Evolutionary conservation across 192 early-diverging fungal species (phyloP).

Genomic region (Coemansia furcata): DNA sequence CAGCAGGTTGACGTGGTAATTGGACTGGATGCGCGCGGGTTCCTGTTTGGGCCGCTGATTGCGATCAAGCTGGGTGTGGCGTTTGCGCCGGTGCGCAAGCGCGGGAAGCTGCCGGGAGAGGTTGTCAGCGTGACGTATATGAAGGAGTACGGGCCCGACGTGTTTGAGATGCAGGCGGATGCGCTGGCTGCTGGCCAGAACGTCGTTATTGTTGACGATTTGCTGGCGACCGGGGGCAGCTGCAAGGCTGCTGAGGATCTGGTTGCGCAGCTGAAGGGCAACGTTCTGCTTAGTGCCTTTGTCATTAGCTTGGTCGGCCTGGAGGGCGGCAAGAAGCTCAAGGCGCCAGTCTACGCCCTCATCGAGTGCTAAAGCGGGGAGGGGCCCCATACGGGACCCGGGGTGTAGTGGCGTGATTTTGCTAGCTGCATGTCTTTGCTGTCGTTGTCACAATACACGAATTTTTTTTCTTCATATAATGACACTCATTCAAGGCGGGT

Average conservation of each 20-base stretch:
- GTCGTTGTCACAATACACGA: neutral
- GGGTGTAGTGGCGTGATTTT: neutral
- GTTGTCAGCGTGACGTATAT: slow-evolving; percentile 69
- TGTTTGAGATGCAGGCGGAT: slow-evolving; percentile 88
- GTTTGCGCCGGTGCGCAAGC: slow-evolving; percentile 95
- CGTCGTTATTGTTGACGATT: slow-evolving; percentile 93
- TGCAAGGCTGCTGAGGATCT: slow-evolving; percentile 84
- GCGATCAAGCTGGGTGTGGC: slow-evolving; percentile 82
- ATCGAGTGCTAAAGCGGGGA: slow-evolving; percentile 56
- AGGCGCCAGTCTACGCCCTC: slow-evolving; percentile 85
- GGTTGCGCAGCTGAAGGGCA: slow-evolving; percentile 69
- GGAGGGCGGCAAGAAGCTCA: slow-evolving; percentile 74
- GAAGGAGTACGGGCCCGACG: slow-evolving; percentile 96
- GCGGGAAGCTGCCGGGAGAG: slow-evolving; percentile 91
- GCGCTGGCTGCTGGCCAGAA: slow-evolving; percentile 76
- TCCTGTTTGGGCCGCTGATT: slow-evolving; percentile 91
- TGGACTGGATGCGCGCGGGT: slow-evolving; percentile 96
- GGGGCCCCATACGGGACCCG: neutral
- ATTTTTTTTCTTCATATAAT: neutral
- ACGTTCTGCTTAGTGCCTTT: slow-evolving; percentile 83
- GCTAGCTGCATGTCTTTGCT: neutral
- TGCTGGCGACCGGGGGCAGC: slow-evolving; percentile 91
- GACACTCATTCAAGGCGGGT: neutral
- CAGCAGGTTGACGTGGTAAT: slow-evolving; percentile 86
- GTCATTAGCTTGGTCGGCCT: slow-evolving; percentile 86